phyloP scores from a whole-genome alignment of 495 filamentous ascomycete genomes.

The Annulohypoxylon stygium region DNA sequence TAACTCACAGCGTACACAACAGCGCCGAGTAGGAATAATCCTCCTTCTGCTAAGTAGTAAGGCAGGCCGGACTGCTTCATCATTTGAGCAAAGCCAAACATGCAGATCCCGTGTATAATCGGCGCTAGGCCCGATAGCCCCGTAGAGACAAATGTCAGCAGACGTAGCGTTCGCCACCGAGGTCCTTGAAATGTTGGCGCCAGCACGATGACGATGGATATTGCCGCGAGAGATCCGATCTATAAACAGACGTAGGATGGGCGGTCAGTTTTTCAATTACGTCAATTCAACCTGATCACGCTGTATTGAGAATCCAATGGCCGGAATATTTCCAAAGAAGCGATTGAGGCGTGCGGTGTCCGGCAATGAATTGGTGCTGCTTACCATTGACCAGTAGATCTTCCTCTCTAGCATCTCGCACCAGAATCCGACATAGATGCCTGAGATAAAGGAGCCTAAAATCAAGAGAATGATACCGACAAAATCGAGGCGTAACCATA shows the following conservation, averaged over 20 bases:
- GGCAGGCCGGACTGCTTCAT: slow-evolving; percentile 59
- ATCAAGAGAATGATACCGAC: slow-evolving; percentile 64
- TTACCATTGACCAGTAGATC: slow-evolving; percentile 64
- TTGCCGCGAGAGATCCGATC: slow-evolving; percentile 52
- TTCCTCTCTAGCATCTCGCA: slow-evolving; percentile 57
- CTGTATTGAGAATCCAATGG: not conserved
- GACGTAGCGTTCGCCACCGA: slow-evolving; percentile 53
- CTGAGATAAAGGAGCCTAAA: slow-evolving; percentile 62
- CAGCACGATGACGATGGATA: slow-evolving; percentile 56
- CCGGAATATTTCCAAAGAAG: not conserved
- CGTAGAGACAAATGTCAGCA: slow-evolving; percentile 60
- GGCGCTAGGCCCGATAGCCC: slow-evolving; percentile 63
- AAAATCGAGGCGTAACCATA: slow-evolving; percentile 63
- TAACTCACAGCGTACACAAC: slow-evolving; percentile 59
- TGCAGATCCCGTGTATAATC: slow-evolving; percentile 59
- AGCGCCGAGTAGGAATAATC: slow-evolving; percentile 55
- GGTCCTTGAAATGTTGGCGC: slow-evolving; percentile 61
- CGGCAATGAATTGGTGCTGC: slow-evolving; percentile 16
- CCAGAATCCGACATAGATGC: slow-evolving; percentile 66
- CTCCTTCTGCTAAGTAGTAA: slow-evolving; percentile 58
- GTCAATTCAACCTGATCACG: not conserved
- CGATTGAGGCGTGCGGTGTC: not conserved
- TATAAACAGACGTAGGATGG: slow-evolving; percentile 9
- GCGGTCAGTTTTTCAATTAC: slow-evolving; percentile 10
- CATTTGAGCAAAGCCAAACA: slow-evolving; percentile 59